These are phyloP conservation scores for Coemansia sp. DNA, from an alignment of 192 early-diverging fungal genomes.

Conservation along the genomic window DNA sequence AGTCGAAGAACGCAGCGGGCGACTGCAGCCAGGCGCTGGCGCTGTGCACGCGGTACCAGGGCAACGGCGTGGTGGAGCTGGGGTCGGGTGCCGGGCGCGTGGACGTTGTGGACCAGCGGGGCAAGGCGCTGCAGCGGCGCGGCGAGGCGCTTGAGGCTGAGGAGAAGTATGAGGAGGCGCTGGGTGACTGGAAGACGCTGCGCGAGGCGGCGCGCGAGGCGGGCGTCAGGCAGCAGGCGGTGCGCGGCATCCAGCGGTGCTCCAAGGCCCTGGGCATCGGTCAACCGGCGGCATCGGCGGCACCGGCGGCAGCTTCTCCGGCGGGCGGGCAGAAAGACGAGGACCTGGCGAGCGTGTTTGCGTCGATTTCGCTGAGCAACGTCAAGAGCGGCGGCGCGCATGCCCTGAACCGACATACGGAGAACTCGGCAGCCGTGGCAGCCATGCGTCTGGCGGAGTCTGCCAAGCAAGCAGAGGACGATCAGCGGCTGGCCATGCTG, in stretches of 20 bases:
- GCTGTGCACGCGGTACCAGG: slow-evolving; percentile 30
- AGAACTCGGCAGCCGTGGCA: slow-evolving; percentile 56
- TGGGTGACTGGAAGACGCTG: slow-evolving; percentile 56
- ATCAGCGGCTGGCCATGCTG: slow-evolving; percentile 65
- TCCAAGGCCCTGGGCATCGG: slow-evolving; percentile 50
- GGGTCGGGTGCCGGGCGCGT: slow-evolving; percentile 17
- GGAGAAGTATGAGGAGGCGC: slow-evolving; percentile 78
- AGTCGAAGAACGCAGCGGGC: slow-evolving; percentile 65
- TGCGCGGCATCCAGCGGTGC: slow-evolving; percentile 58
- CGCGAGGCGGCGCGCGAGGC: slow-evolving; percentile 30
- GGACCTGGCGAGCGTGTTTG: slow-evolving; percentile 42
- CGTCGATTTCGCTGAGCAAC: slow-evolving; percentile 30
- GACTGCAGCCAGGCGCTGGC: slow-evolving; percentile 64
- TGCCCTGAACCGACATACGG: slow-evolving; percentile 21
- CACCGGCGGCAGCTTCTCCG: neutral
- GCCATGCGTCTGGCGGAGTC: slow-evolving; percentile 72
- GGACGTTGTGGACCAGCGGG: slow-evolving; percentile 56
- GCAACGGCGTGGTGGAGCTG: slow-evolving; percentile 29
- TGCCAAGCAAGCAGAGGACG: slow-evolving; percentile 71
- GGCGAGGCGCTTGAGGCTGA: slow-evolving; percentile 77
- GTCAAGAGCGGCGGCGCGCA: slow-evolving; percentile 28
- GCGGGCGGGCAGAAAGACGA: slow-evolving; percentile 13
- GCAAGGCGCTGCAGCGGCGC: slow-evolving; percentile 73
- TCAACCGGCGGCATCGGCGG: slow-evolving; percentile 12
- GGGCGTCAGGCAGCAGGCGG: slow-evolving; percentile 35